Evolutionary conservation across 129 eudicot species (phyloP).

Genomic region (sunflower (Helianthus annuus)): DNA sequence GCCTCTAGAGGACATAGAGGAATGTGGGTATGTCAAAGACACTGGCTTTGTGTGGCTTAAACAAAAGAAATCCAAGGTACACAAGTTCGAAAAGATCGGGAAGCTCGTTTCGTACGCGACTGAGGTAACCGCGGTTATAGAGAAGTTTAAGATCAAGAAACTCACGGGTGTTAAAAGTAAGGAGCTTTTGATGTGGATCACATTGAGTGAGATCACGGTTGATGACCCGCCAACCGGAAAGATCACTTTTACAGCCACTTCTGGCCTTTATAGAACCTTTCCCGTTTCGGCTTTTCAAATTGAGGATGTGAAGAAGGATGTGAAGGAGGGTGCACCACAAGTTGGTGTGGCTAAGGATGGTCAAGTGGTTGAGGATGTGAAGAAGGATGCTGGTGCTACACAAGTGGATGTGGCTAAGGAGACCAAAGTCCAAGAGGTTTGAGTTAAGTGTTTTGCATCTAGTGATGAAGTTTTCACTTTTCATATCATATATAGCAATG

Average conservation of each 20-base stretch:
- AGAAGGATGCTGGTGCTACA: constrained; percentile 9
- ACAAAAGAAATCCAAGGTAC: constrained; percentile 63
- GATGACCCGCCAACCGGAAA: constrained; percentile 55
- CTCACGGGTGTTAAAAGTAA: constrained; percentile 73
- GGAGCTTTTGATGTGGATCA: constrained; percentile 77
- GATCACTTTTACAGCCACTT: constrained; percentile 60
- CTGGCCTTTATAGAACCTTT: constrained; percentile 60
- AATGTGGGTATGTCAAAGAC: constrained; percentile 64
- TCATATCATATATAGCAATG: constrained; percentile 11
- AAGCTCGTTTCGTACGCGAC: constrained; percentile 51
- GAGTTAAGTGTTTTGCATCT: constrained; percentile 17
- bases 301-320: constrained; percentile 48
- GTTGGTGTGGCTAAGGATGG: constrained; percentile 25
- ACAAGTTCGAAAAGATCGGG: constrained; percentile 65
- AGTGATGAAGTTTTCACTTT: constrained; percentile 28
- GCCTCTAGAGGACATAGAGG: constrained; percentile 64
- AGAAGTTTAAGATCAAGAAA: constrained; percentile 63
- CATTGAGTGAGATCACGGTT: constrained; percentile 45
- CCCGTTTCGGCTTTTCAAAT: constrained; percentile 63
- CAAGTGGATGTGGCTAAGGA: constrained; percentile 20
- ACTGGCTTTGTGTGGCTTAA: constrained; percentile 86
- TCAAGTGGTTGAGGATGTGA: constrained; percentile 20
- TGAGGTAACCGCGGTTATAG: constrained; percentile 61
- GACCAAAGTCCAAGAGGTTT: constrained; percentile 28
- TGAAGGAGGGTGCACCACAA: constrained; percentile 2